Base-by-base conservation (phyloP, 2,329 filamentous ascomycete genomes). In the Fusarium phyllophilum region DNA sequence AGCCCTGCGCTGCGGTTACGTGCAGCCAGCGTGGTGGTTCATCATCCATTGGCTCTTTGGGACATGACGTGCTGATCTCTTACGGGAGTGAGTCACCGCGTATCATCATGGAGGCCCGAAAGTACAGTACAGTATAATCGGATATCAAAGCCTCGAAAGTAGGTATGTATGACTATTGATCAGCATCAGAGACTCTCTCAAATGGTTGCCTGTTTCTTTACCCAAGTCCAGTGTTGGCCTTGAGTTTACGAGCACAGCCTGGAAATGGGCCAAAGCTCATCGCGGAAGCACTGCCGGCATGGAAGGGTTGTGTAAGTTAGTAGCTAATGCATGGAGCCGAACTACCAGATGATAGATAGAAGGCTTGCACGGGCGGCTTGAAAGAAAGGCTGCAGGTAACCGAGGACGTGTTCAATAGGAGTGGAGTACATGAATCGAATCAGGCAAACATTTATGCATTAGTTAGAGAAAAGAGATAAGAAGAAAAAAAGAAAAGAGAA, bases 1-100 rank as follows among this genome's bases (percentile, higher is more conserved):
- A 74, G 70, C 58, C 62, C 54, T 73, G 73, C 39, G 56, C 45
- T 52, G 44, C 63, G 72, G 72, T 62, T 74, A 62, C 68, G 44
- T 65, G 62, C 63, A 69, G 46, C 36, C 57, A 64, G n/a, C 41
- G 34, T 38, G 20, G 42, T 44, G 31, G 42, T 42, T 52, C 11
- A 42, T 51, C 26, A 26, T 15, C 34, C 31, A 55, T 62, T 62
- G 46, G 36, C 46, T 73, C 57, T 41, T 34, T 15, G 26, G 11
- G 39, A 26, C 48, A 54, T 62, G 56, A 63, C 60, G 62, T 55
- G 52, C 46, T 48, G 46, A 72, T 62, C 46, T 58, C 31, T 46
- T 31, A 68, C 41, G 36, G 45, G 49, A 42, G 66, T 69, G 71
- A 74, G 62, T 74, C 72, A 74, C 63, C 24, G 31, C 38, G 39